Conservation (phyloP, 2,329 filamentous ascomycete species). For the Monilinia laxa region DNA sequence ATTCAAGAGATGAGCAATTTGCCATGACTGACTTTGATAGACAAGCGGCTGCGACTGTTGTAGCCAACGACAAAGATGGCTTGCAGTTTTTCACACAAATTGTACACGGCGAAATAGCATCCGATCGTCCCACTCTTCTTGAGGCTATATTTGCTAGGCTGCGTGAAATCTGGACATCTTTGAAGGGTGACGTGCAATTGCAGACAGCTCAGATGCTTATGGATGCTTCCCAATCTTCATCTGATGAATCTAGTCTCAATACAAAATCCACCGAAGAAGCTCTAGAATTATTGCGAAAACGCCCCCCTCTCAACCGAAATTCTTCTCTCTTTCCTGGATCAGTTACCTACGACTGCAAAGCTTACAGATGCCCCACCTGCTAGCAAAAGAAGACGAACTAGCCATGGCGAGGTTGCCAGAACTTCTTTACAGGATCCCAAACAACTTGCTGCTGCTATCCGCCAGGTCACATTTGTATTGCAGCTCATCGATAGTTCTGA, state of each 20-base stretch:
- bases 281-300: constrained; percentile 67
- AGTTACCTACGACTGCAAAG: constrained; percentile 70
- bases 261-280: constrained; percentile 57
- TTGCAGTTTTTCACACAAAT: constrained; percentile 53
- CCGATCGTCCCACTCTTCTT: constrained; percentile 54
- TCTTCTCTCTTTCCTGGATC: constrained; percentile 69
- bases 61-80: constrained; percentile 58
- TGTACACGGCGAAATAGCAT: constrained; percentile 46
- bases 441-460: constrained; percentile 66
- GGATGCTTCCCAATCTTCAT: constrained; percentile 52
- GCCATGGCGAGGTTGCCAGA: constrained; percentile 64
- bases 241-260: constrained; percentile 38
- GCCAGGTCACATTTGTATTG: constrained; percentile 80
- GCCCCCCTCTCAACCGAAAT: constrained; percentile 73
- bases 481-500: constrained; percentile 83
- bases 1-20: constrained; percentile 52
- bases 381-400: constrained; percentile 77
- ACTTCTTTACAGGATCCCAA: constrained; percentile 62
- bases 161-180: constrained; percentile 67
- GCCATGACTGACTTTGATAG: constrained; percentile 50
- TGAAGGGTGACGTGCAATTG: constrained; percentile 64
- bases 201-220: constrained; percentile 63
- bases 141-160: constrained; percentile 67
- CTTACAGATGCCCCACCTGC: constrained; percentile 70
- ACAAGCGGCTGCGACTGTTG: constrained; percentile 52